Percentiles rank a stretch among this genome's conserved stretches.
Evolutionary conservation across 306 rosid genomes (phyloP).

Genomic region (Gynostemma pentaphyllum): DNA sequence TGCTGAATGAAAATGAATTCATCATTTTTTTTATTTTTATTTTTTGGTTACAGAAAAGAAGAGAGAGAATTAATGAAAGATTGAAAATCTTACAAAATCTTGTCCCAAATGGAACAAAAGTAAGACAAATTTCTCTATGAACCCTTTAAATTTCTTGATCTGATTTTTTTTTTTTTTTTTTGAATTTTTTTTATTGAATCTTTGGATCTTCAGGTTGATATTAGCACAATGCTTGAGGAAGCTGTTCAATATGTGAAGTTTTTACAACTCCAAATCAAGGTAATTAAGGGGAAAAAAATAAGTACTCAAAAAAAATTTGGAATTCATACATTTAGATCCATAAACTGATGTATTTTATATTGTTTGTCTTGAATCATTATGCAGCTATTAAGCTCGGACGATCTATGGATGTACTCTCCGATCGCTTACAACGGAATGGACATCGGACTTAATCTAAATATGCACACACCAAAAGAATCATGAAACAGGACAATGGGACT

Average conservation of each 20-base stretch:
- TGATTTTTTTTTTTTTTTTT: not conserved
- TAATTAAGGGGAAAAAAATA: conserved; percentile 4
- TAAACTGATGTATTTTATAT: not conserved
- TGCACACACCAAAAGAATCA: conserved; percentile 23
- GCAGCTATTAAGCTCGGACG: conserved; percentile 84
- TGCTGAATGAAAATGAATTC: no score
- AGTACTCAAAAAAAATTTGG: not conserved
- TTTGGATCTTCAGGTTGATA: conserved; percentile 60
- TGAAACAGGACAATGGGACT: conserved; percentile 6
- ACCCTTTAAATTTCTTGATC: not conserved
- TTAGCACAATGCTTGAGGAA: conserved; percentile 98
- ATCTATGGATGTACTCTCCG: conserved; percentile 92
- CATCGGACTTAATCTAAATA: conserved; percentile 58
- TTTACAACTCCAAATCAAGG: conserved; percentile 87
- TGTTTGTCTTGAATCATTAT: conserved; percentile 7
- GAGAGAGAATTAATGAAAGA: conserved; percentile 92
- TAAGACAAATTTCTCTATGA: conserved; percentile 13
- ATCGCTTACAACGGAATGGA: conserved; percentile 86
- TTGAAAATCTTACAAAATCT: conserved; percentile 62
- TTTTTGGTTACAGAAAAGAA: conserved; percentile 64
- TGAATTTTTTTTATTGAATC: not conserved
- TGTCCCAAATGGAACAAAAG: conserved; percentile 95
- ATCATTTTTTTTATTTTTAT: not conserved
- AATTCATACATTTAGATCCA: not conserved
- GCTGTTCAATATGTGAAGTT: conserved; percentile 86